Conservation (phyloP, 2,329 filamentous ascomycete genomes). For the Nothomitra cinnamomea region DNA sequence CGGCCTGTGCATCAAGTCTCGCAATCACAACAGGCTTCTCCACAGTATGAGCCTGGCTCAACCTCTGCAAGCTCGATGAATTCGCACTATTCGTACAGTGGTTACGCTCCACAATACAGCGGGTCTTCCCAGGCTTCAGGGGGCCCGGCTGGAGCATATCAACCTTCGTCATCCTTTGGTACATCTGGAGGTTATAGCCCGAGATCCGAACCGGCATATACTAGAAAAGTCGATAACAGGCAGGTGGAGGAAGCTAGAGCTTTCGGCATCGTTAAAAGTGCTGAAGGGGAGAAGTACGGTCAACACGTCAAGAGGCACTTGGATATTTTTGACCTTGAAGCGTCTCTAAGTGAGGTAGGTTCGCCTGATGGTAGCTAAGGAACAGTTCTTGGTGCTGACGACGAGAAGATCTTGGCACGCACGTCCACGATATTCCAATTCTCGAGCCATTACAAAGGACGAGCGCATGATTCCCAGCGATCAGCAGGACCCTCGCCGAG, state of each 20-base stretch:
- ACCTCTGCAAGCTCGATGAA: background rate
- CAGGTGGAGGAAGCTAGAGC: slow-evolving; percentile 1
- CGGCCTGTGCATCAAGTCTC: slow-evolving; percentile 1
- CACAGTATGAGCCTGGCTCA: slow-evolving; percentile 2
- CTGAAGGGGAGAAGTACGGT: slow-evolving; percentile 17
- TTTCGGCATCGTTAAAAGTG: background rate
- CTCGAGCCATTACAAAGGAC: slow-evolving; percentile 30
- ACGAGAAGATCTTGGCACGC: slow-evolving; percentile 23
- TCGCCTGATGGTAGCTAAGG: background rate
- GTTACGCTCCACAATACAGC: background rate
- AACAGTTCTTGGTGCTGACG: background rate
- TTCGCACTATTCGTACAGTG: background rate
- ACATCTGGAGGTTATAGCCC: background rate
- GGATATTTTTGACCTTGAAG: slow-evolving; percentile 42
- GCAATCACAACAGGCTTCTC: background rate
- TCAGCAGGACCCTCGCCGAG: slow-evolving; percentile 26
- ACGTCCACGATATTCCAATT: slow-evolving; percentile 30
- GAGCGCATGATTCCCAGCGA: slow-evolving; percentile 32
- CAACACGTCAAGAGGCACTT: slow-evolving; percentile 44
- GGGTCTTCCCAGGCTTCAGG: background rate
- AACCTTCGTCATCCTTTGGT: background rate
- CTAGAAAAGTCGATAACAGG: background rate
- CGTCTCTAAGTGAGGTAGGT: slow-evolving; percentile 31
- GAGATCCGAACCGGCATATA: background rate
- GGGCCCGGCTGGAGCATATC: background rate